Evolutionary conservation across 768 basidiomycete species (phyloP).

Genomic region (Lactifluus rugatus): DNA sequence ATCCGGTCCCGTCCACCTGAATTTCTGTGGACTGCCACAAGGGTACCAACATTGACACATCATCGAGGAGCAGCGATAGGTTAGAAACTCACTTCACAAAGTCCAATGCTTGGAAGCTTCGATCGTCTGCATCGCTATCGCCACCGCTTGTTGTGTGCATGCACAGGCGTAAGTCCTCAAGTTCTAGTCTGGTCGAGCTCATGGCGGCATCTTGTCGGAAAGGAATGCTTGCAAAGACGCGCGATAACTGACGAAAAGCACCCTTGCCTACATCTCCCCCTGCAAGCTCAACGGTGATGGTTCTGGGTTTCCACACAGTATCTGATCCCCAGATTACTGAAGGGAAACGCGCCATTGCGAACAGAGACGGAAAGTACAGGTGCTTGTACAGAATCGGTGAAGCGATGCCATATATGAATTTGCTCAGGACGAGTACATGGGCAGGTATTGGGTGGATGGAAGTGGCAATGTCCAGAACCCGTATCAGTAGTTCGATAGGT

Average conservation of each 20-base stretch:
- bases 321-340: slow-evolving; percentile 8
- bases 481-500: slow-evolving; percentile 13
- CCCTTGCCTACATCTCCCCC: slow-evolving; percentile 17
- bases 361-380: slow-evolving; percentile 6
- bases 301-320: not conserved
- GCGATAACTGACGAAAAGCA: slow-evolving; percentile 9
- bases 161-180: slow-evolving; percentile 29
- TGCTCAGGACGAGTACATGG: slow-evolving; percentile 17
- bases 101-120: slow-evolving; percentile 25
- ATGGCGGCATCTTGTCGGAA: not conserved
- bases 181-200: slow-evolving; percentile 1
- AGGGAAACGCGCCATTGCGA: slow-evolving; percentile 7
- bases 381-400: slow-evolving; percentile 9
- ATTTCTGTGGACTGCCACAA: slow-evolving; percentile 33
- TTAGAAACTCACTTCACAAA: slow-evolving; percentile 29
- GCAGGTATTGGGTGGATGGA: slow-evolving; percentile 12
- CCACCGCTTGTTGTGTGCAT: slow-evolving; percentile 32
- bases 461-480: not conserved
- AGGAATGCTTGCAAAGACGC: slow-evolving; percentile 6
- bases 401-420: slow-evolving; percentile 6
- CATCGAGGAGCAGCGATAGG: not conserved
- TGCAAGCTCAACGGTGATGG: slow-evolving; percentile 10
- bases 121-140: slow-evolving; percentile 24
- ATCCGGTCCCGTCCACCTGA: slow-evolving; percentile 52
- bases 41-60: not conserved